A percentile compares a stretch with the other conserved stretches of the same genome.
phyloP scores from a whole-genome alignment of 2,329 filamentous ascomycete species.

The Davidsoniella virescens region DNA sequence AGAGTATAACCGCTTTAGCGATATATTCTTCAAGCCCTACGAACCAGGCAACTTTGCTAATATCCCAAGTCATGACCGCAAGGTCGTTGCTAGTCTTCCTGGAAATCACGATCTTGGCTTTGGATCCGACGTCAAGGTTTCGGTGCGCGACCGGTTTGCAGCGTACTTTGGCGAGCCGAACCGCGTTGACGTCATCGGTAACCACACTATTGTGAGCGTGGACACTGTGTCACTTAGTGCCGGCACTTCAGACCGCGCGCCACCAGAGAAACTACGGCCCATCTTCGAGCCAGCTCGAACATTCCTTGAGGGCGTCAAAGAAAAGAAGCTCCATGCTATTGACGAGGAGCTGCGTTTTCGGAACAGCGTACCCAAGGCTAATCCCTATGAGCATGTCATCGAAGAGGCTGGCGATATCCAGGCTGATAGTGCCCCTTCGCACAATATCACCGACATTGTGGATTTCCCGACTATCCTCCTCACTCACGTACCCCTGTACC shows the following conservation, averaged over 20 bases:
- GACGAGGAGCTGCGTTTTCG: slow-evolving; percentile 51
- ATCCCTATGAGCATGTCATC: slow-evolving; percentile 24
- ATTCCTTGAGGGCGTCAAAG: slow-evolving; percentile 55
- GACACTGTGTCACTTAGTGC: slow-evolving; percentile 82
- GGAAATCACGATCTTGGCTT: slow-evolving; percentile 95
- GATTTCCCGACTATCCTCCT: slow-evolving; percentile 79
- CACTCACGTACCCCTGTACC: slow-evolving; percentile 80
- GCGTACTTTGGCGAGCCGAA: slow-evolving; percentile 87
- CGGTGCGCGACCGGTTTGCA: slow-evolving; percentile 69
- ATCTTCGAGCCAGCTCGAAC: slow-evolving; percentile 64
- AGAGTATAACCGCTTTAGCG: slow-evolving; percentile 75
- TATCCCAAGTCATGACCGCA: slow-evolving; percentile 49
- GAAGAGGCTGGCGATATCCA: not conserved
- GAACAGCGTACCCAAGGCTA: slow-evolving; percentile 35
- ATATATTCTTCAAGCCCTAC: slow-evolving; percentile 50
- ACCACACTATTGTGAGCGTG: slow-evolving; percentile 87
- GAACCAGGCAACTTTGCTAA: slow-evolving; percentile 38
- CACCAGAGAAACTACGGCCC: slow-evolving; percentile 33
- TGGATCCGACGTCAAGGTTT: slow-evolving; percentile 63
- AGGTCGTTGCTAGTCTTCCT: slow-evolving; percentile 69
- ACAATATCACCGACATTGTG: slow-evolving; percentile 28
- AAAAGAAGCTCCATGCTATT: slow-evolving; percentile 49
- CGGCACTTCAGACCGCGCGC: slow-evolving; percentile 33
- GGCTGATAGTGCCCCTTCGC: not conserved
- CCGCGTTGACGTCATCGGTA: slow-evolving; percentile 76